A percentile compares a stretch with the other conserved stretches of the same genome.
Conservation (phyloP, 306 rosid genomes). For the Phaseolus lunatus region DNA sequence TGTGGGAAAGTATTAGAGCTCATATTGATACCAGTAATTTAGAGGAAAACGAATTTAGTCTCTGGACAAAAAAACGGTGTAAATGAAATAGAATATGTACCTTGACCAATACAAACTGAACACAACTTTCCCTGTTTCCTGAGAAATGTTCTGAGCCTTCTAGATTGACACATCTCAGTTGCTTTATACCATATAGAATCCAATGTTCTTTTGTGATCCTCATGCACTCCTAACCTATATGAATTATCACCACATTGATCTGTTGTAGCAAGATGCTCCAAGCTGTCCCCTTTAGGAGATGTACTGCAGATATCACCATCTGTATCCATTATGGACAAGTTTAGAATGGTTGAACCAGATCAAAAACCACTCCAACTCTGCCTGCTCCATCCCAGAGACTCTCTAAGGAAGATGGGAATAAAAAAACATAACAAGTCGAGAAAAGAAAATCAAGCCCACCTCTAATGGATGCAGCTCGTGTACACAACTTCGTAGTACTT, state of each 20-base stretch:
- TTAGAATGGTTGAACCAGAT: conserved; percentile 30
- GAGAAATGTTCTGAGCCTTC: conserved; percentile 68
- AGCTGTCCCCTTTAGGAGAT: conserved; percentile 55
- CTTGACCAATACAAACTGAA: conserved; percentile 66
- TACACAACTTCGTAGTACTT: conserved; percentile 55
- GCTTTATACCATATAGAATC: conserved; percentile 84
- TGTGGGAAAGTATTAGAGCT: not conserved
- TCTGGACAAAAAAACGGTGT: not conserved
- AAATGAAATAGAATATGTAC: conserved; percentile 46
- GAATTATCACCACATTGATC: conserved; percentile 53
- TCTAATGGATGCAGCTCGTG: conserved; percentile 45
- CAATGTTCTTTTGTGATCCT: conserved; percentile 64
- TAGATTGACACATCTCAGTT: conserved; percentile 66
- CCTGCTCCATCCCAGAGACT: not conserved
- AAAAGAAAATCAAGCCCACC: conserved; percentile 52
- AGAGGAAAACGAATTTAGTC: not conserved
- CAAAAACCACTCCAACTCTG: conserved; percentile 1
- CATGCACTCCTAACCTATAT: conserved; percentile 50
- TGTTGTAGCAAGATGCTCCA: conserved; percentile 53
- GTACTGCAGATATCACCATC: conserved; percentile 56
- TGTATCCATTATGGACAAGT: conserved; percentile 47
- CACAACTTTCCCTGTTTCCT: conserved; percentile 78
- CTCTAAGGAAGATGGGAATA: not conserved
- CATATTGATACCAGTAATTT: not conserved
- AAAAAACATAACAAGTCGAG: not conserved